A percentile compares a stretch with the other conserved stretches of the same genome.
Evolutionary conservation across 257 asterid species (phyloP).

Genomic region (Perilla frutescens): DNA sequence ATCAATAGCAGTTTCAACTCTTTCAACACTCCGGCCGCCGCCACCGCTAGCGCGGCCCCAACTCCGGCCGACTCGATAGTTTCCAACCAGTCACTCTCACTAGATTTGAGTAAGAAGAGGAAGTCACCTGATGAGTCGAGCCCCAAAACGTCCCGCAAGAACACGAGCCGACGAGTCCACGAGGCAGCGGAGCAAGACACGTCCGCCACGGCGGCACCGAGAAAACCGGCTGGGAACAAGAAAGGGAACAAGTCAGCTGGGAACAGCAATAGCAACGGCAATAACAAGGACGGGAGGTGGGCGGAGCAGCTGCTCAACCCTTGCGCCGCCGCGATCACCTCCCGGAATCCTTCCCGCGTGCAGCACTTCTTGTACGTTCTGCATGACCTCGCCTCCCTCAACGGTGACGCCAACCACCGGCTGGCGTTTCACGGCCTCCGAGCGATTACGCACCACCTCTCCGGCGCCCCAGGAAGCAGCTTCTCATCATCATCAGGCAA

Average conservation of each 20-base stretch:
- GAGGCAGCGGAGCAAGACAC: slow-evolving; percentile 35
- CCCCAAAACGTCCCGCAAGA: slow-evolving; percentile 39
- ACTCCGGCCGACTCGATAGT: slow-evolving; percentile 41
- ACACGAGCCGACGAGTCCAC: slow-evolving; percentile 30
- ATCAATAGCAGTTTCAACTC: slow-evolving; percentile 45
- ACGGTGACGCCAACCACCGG: slow-evolving; percentile 83
- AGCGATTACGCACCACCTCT: slow-evolving; percentile 66
- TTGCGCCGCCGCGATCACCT: slow-evolving; percentile 77
- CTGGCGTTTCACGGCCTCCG: slow-evolving; percentile 78
- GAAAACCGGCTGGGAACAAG: slow-evolving; percentile 44
- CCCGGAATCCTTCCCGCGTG: slow-evolving; percentile 62
- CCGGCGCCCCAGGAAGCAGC: slow-evolving; percentile 43
- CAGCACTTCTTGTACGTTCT: slow-evolving; percentile 81
- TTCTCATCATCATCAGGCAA: slow-evolving; percentile 40
- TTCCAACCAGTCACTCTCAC: slow-evolving; percentile 40
- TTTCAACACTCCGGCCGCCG: slow-evolving; percentile 40
- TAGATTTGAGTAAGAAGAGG: slow-evolving; percentile 58
- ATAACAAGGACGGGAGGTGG: slow-evolving; percentile 82
- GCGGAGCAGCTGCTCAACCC: slow-evolving; percentile 92
- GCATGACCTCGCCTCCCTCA: slow-evolving; percentile 66
- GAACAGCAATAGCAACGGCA: slow-evolving; percentile 37
- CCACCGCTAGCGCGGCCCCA: slow-evolving; percentile 30
- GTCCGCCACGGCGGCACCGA: slow-evolving; percentile 19
- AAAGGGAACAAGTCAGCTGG: slow-evolving; percentile 43
- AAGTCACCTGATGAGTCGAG: slow-evolving; percentile 47